Percentiles rank a stretch among this genome's conserved stretches.
Evolutionary conservation across 805 yeast genomes (phyloP).

Genomic region (Wickerhamiella nectarea): DNA sequence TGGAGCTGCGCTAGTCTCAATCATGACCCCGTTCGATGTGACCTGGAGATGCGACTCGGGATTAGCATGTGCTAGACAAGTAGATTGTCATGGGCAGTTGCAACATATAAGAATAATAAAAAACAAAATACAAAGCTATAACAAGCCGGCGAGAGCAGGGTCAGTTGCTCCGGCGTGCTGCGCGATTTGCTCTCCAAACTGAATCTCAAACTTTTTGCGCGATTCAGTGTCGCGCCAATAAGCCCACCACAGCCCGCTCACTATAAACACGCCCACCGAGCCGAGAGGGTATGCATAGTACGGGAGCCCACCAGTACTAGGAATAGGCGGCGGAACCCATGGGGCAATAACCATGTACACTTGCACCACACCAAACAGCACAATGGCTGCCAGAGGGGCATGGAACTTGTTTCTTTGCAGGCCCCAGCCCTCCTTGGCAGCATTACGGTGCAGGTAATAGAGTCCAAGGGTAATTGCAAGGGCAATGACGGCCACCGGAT

Average conservation of each 20-base stretch:
- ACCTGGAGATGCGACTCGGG: too few relatives aligned
- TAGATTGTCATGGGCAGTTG: too few relatives aligned
- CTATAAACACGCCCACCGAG: slow-evolving; percentile 33
- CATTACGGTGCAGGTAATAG: slow-evolving; percentile 35
- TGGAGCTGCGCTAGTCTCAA: too few relatives aligned
- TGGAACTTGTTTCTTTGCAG: slow-evolving; percentile 20
- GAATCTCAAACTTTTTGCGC: slow-evolving; percentile 13
- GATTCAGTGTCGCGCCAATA: slow-evolving; percentile 27
- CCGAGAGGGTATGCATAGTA: slow-evolving; percentile 47
- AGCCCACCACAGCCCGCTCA: slow-evolving; percentile 34
- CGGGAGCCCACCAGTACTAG: slow-evolving; percentile 29
- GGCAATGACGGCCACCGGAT: slow-evolving; percentile 51
- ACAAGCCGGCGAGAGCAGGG: too few relatives aligned
- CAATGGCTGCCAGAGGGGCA: slow-evolving; percentile 23
- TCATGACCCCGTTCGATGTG: too few relatives aligned
- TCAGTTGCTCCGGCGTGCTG: too few relatives aligned
- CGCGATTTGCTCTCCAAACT: background rate
- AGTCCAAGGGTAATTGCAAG: slow-evolving; percentile 40
- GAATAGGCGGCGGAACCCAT: slow-evolving; percentile 39
- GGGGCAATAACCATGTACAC: slow-evolving; percentile 42
- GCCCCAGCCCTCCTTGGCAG: slow-evolving; percentile 32
- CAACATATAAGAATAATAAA: too few relatives aligned
- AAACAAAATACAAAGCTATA: too few relatives aligned
- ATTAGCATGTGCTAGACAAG: too few relatives aligned
- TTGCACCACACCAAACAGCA: slow-evolving; percentile 34